phyloP scores from a whole-genome alignment of 78 protist genomes.

The Dictyostelium discoideum region DNA sequence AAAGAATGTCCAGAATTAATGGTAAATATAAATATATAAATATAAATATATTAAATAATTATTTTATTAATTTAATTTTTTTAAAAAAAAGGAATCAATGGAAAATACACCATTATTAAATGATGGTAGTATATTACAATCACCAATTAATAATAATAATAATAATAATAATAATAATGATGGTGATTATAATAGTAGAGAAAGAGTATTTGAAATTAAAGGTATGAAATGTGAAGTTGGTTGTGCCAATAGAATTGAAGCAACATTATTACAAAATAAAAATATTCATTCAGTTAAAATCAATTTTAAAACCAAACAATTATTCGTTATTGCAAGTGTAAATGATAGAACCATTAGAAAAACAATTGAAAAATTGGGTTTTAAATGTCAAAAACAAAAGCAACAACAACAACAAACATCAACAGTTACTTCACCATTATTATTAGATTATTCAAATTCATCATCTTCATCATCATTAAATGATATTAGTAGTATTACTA shows the following conservation, averaged over 20 bases:
- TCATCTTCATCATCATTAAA: neutral
- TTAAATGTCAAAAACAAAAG: conserved; percentile 17
- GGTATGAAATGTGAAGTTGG: conserved; percentile 64
- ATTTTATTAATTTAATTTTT: neutral
- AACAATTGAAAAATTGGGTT: conserved; percentile 22
- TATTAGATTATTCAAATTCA: neutral
- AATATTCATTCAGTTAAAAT: conserved; percentile 2
- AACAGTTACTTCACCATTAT: neutral
- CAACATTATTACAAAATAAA: neutral
- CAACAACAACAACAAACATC: neutral
- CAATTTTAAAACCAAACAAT: conserved; percentile 1
- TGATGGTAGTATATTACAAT: neutral
- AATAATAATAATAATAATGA: neutral
- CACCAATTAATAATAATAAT: neutral
- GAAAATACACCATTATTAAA: neutral
- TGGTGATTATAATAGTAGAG: neutral
- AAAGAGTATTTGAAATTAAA: conserved; percentile 25
- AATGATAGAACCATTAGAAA: conserved; percentile 23
- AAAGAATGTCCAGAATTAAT: conserved; percentile 59
- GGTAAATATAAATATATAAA: neutral
- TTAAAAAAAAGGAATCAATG: neutral
- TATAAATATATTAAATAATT: neutral
- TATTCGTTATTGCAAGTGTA: neutral
- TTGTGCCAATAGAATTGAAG: conserved; percentile 63
- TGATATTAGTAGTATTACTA: neutral